Evolutionary conservation across 305 asterid genomes (phyloP).

Genomic region (Solanum aculeatissimum): DNA sequence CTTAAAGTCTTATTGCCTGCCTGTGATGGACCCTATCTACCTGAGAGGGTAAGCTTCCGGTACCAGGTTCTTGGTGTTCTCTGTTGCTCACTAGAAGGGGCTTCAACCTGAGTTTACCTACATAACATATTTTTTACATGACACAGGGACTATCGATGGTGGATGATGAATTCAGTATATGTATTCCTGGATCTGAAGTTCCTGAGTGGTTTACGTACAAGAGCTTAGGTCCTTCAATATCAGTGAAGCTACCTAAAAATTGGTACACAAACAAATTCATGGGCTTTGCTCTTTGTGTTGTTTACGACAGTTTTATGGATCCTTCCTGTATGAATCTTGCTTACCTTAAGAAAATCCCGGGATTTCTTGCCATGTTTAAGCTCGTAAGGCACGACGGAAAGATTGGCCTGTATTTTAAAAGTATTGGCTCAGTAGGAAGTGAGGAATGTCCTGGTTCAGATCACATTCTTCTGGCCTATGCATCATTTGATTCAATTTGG

Average conservation of each 20-base stretch:
- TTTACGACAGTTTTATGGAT: background rate
- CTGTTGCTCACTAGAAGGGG: too few relatives aligned
- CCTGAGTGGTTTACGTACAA: background rate
- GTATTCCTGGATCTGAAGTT: background rate
- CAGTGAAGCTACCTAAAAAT: background rate
- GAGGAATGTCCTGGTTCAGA: background rate
- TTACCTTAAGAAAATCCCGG: background rate
- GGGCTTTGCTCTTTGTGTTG: background rate
- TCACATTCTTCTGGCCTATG: background rate
- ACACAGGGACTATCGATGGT: background rate
- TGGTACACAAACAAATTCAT: background rate
- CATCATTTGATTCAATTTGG: background rate
- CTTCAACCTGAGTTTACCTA: too few relatives aligned
- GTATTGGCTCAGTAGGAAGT: background rate
- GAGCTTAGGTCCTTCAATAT: background rate
- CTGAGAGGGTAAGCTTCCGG: too few relatives aligned
- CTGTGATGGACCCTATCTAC: too few relatives aligned
- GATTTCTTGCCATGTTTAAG: background rate
- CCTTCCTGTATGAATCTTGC: background rate
- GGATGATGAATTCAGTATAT: background rate
- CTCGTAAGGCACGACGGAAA: background rate
- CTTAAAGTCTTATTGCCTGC: too few relatives aligned
- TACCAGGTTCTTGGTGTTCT: too few relatives aligned
- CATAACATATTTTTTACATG: background rate
- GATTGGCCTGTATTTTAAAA: background rate